phyloP scores from a whole-genome alignment of 257 asterid genomes.

The Pogostemon cablin region DNA sequence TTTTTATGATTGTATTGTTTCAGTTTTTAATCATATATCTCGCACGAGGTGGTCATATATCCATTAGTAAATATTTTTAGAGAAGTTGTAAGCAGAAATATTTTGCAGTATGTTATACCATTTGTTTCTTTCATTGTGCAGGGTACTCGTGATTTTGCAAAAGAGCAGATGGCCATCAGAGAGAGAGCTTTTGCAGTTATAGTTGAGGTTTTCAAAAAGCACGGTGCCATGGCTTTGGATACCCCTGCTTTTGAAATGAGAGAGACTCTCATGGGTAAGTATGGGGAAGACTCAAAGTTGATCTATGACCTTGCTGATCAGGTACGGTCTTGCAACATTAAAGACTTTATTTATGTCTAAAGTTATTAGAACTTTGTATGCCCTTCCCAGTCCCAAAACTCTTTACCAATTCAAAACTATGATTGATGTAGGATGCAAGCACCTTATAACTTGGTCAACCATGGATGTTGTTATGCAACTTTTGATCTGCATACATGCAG shows the following conservation, averaged over 20 bases:
- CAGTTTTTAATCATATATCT: background rate
- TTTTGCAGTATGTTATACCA: background rate
- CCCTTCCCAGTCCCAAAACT: background rate
- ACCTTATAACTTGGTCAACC: conserved; percentile 6
- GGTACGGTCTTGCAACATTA: conserved; percentile 42
- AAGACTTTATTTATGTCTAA: conserved; percentile 1
- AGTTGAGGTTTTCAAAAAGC: conserved; percentile 81
- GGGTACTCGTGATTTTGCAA: conserved; percentile 97
- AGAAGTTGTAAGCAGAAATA: background rate
- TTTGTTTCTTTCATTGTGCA: conserved; percentile 33
- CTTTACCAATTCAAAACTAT: conserved; percentile 2
- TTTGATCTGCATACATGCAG: conserved; percentile 19
- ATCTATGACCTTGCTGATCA: conserved; percentile 97
- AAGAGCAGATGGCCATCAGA: conserved; percentile 88
- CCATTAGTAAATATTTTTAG: conserved; percentile 4
- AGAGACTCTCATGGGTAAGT: conserved; percentile 96
- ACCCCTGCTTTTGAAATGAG: conserved; percentile 94
- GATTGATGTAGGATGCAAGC: background rate
- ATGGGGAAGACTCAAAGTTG: conserved; percentile 97
- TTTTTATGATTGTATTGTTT: conserved; percentile 9
- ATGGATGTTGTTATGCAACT: background rate
- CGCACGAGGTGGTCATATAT: background rate
- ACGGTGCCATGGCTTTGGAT: conserved; percentile 87
- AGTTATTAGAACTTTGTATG: background rate
- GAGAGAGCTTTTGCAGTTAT: conserved; percentile 77